Evolutionary conservation across 768 basidiomycete genomes (phyloP).

Genomic region (Serendipita sp.): DNA sequence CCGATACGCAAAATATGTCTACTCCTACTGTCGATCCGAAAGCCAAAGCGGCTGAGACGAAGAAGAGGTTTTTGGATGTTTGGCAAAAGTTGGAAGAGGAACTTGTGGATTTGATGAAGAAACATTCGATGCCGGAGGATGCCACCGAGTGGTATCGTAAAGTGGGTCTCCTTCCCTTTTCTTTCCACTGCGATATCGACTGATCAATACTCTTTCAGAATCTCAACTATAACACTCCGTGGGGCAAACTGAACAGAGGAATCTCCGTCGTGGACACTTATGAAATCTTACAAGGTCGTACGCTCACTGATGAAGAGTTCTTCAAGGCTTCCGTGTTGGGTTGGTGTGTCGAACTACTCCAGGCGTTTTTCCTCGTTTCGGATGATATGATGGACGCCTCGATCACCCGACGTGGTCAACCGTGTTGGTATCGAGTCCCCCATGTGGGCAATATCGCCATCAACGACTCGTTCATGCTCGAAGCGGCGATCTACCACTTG

Average conservation of each 20-base stretch:
- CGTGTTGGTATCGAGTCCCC: slow-evolving; percentile 76
- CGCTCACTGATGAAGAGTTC: slow-evolving; percentile 71
- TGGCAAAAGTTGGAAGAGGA: slow-evolving; percentile 63
- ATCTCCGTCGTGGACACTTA: slow-evolving; percentile 88
- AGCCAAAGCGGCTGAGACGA: background rate
- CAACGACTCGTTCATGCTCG: slow-evolving; percentile 95
- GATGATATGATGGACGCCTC: slow-evolving; percentile 97
- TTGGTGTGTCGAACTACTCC: slow-evolving; percentile 95
- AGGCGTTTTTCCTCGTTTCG: slow-evolving; percentile 93
- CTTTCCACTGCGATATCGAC: background rate
- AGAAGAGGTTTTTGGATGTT: slow-evolving; percentile 48
- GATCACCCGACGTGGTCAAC: slow-evolving; percentile 84
- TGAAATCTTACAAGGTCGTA: slow-evolving; percentile 63
- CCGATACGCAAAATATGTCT: background rate
- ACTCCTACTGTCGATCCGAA: background rate
- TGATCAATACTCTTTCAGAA: slow-evolving; percentile 31
- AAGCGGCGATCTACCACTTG: slow-evolving; percentile 80
- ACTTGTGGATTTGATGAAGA: slow-evolving; percentile 49
- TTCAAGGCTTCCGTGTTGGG: slow-evolving; percentile 75
- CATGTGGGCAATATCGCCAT: slow-evolving; percentile 71
- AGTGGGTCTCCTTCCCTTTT: slow-evolving; percentile 29
- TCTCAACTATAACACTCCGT: slow-evolving; percentile 87
- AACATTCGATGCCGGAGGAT: slow-evolving; percentile 67
- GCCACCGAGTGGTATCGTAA: slow-evolving; percentile 72
- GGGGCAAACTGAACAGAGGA: slow-evolving; percentile 94